Evolutionary conservation across 2,329 filamentous ascomycete genomes (phyloP), one percentile per base, ranked within the genome.

Genomic region (Chaetomium strumarium): DNA sequence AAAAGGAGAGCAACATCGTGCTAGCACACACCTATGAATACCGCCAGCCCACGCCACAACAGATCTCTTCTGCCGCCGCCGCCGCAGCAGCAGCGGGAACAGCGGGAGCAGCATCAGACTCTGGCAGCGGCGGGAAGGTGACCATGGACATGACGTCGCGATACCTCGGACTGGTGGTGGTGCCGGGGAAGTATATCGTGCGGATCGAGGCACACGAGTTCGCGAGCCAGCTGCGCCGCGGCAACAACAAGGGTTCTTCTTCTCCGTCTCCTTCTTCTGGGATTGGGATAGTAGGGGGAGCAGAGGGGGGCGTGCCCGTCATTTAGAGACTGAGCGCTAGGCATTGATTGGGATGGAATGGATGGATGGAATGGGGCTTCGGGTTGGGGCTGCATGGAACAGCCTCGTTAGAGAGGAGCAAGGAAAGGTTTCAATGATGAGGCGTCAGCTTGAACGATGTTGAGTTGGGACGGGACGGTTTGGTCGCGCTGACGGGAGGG

Each of bases 161-260:
- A 49, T 95, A 90, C 65, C 80, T 99, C 19, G 93, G 93, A 0
- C 72, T 97, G 24, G 84, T 99, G 2, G 91, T 96, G 20, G 82
- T 99, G 4, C 93, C 93, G 0, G 91, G 92, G 0, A 75, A 86
- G 60, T 83, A 95, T 66, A 88, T 99, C 60, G 83, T 78, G 54
- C 92, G 86, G 73, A 90, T 99, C 63, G 91, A 96, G 68, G 76
- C 93, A 43, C 90, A 97, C 66, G 85, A 92, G 58, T 85, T 84
- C 65, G 69, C 70, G 1, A 84, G 81, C 56, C 80, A 83, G 63
- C 63, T 75, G 47, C 69, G 16, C 7, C 47, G 50, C 16, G 34
- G 43, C 20, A 17, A 47, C 16, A 34, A 40, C 20, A 17, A 47
- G 31, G 11, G 46, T 14, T n/a, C 31, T n/a, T n/a, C n/a, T n/a